Evolutionary conservation across 73 alveolate species (phyloP), one percentile per base, ranked within the genome.

Genomic region (Effrenium voratum): DNA sequence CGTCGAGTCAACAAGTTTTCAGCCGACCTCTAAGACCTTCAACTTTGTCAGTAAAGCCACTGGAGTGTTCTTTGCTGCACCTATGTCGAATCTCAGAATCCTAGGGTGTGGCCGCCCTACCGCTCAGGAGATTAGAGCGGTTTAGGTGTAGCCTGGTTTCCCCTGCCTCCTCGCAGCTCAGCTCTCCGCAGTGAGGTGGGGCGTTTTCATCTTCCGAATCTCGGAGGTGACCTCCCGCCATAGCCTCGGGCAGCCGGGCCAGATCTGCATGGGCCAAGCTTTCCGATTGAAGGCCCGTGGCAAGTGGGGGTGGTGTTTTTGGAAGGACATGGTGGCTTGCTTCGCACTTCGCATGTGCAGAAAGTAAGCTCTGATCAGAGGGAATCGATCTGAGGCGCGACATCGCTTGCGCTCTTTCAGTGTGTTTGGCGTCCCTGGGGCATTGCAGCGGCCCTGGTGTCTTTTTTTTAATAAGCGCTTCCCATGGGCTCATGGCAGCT

Each of bases 381-480:
- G 63, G 26, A 76, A 3, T 12, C 24, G 38, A 15, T 8, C 44
- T 8, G 16, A 90, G 97, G 97, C 47, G 97, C 97, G 38, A 90
- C 97, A 0, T 90, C 97, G 2, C 75, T 90, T 75, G 97, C 97
- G 8, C 80, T 90, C 52, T 90, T 90, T 45, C 97, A 90, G 75
- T 90, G 85, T 40, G 97, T 90, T 24, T 90, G 97, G 87, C 86
- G 97, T 32, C 97, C 97, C 15, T 90, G 97, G 97, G 97, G 97
- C 52, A 90, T 90, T 24, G 97, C 52, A 16, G 46, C 43, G 1
- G 24, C 36, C 82, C 38, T 1, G 32, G 82, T 60, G 4, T 36
- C 8, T 8, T 8, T 4, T 12, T 12, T 52, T 12, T 52, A 8
- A 52, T 52, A 12, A 52, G 8, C 8, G 44, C 30, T 66, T 28